phyloP scores from a whole-genome alignment of 202 grass and related monocot species.

The Panicum hallii region DNA sequence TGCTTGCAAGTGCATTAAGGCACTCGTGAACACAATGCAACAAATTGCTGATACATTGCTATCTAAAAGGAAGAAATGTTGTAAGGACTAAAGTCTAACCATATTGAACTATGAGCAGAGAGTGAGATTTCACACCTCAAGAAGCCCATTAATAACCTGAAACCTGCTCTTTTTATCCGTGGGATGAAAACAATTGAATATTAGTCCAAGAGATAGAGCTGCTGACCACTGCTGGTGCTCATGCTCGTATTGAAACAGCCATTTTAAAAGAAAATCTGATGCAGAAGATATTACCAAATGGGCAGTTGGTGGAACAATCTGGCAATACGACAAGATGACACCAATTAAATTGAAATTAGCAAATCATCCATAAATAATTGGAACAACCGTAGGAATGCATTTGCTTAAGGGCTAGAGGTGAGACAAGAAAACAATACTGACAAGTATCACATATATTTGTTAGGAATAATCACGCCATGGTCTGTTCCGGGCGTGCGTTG shows the following conservation, averaged over 20 bases:
- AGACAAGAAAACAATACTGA: slow-evolving; percentile 26
- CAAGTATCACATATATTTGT: too few relatives aligned
- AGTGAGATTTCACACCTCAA: slow-evolving; percentile 64
- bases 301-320: slow-evolving; percentile 78
- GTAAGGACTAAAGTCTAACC: not conserved
- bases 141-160: slow-evolving; percentile 75
- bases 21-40: not conserved
- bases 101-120: slow-evolving; percentile 33
- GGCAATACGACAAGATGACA: slow-evolving; percentile 40
- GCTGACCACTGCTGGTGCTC: slow-evolving; percentile 87
- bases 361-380: slow-evolving; percentile 13
- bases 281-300: slow-evolving; percentile 83
- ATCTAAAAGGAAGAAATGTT: not conserved
- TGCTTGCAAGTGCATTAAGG: not conserved
- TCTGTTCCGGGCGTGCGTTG: too few relatives aligned
- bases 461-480: too few relatives aligned
- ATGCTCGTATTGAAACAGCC: slow-evolving; percentile 87
- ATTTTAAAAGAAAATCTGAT: slow-evolving; percentile 88
- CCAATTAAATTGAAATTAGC: slow-evolving; percentile 34
- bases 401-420: slow-evolving; percentile 1
- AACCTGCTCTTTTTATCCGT: slow-evolving; percentile 76
- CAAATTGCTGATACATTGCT: slow-evolving; percentile 3
- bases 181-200: slow-evolving; percentile 83
- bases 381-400: slow-evolving; percentile 16
- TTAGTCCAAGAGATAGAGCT: slow-evolving; percentile 80